Conservation (phyloP, 306 rosid genomes). For the Abrus precatorius region DNA sequence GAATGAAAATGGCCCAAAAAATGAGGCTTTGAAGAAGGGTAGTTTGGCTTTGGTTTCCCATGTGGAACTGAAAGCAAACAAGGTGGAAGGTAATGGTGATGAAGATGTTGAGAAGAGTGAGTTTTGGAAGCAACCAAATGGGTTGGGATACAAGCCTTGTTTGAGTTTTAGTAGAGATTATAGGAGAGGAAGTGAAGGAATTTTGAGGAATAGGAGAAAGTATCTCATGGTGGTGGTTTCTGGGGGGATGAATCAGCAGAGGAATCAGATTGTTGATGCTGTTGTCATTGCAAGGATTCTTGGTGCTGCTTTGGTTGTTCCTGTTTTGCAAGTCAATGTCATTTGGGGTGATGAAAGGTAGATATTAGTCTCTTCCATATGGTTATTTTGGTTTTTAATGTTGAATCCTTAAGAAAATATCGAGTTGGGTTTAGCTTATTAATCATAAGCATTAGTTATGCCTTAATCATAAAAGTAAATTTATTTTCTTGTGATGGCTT, state of each 20-base stretch:
- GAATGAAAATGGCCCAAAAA: constrained; percentile 35
- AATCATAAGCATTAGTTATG: neutral
- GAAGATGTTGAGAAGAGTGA: constrained; percentile 44
- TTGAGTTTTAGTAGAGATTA: constrained; percentile 72
- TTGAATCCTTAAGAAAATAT: neutral
- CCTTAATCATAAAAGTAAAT: neutral
- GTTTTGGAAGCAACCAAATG: constrained; percentile 94
- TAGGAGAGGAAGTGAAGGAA: constrained; percentile 57
- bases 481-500: neutral
- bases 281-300: constrained; percentile 98
- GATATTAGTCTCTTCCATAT: neutral
- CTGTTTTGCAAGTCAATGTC: constrained; percentile 92
- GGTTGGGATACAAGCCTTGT: constrained; percentile 86
- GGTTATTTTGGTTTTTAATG: neutral
- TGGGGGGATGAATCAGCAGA: constrained; percentile 98
- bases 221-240: constrained; percentile 89
- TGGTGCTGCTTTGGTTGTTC: constrained; percentile 94
- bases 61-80: constrained; percentile 52
- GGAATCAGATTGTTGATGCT: constrained; percentile 99
- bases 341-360: constrained; percentile 99
- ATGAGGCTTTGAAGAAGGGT: constrained; percentile 24
- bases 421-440: neutral
- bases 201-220: constrained; percentile 68
- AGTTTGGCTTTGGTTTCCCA: constrained; percentile 47
- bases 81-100: constrained; percentile 31